Base-by-base conservation (phyloP, 331 rosid genomes). In the Quercus tomentella region DNA sequence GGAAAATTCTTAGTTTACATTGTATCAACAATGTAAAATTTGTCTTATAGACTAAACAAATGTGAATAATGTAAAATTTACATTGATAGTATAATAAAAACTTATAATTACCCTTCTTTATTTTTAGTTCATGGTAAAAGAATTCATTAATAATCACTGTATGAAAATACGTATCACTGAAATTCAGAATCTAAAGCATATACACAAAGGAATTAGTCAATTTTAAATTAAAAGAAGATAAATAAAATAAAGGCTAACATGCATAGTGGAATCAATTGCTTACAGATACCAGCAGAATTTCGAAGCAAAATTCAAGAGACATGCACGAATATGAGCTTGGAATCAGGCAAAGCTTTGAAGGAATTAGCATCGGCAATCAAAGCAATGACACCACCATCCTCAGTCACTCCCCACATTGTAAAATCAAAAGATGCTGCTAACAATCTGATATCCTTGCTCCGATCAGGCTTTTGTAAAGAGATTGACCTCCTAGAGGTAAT, bases 291-390 rank as follows among this genome's bases (percentile, higher is more conserved):
- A 5, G 0, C 51, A 9, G 80, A 78, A 49, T 61, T 86, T 4
- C 81, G 51, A 54, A 79, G 73, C 75, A 84, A 81, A 69, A 77
- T 89, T 10, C 81, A 77, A 75, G 89, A 86, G 56, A 75, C 88
- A 76, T 88, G 92, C 76, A 72, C 60, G 14, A 73, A 83, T 45
- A 79, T 86, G 79, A 81, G 87, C 82, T 56, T 58, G 43, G 91
- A 86, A 80, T 72, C 80, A 22, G 85, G 92, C 31, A 81, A 76
- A 33, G 87, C 88, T 20, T 58, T 86, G 26, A 79, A 82, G 33
- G 86, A 88, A 68, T 9, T 86, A 66, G 76, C 87, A 79, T 3
- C 67, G 55, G 78, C 88, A 51, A 68, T 90, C 0, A 80, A 75
- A 7, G 78, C 76, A 65, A 81, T 84, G 92, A 16, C 65, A 22